Evolutionary conservation across 2,329 filamentous ascomycete genomes (phyloP).

Genomic region (Neonectria hederae): DNA sequence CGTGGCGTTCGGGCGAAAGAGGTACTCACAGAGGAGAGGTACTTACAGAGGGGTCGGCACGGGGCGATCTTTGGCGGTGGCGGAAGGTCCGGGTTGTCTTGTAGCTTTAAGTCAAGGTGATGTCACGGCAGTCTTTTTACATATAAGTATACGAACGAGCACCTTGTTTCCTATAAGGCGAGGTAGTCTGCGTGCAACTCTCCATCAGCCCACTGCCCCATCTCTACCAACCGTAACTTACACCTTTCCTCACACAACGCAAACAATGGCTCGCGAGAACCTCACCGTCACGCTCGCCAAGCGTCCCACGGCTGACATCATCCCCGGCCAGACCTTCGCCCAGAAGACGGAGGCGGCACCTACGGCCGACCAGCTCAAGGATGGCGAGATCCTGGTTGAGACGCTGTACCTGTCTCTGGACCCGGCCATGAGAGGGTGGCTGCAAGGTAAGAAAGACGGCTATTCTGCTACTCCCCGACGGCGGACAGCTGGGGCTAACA

Average conservation of each 20-base stretch:
- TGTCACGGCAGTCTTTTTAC: not conserved
- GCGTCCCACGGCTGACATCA: conserved; percentile 67
- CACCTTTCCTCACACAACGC: not conserved
- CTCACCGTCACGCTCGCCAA: conserved; percentile 68
- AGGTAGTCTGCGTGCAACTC: not conserved
- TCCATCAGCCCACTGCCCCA: not conserved
- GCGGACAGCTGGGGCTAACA: conserved; percentile 12
- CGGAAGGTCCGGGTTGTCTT: not conserved
- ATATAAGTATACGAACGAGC: no score
- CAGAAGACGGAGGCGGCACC: conserved; percentile 61
- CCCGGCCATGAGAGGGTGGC: conserved; percentile 80
- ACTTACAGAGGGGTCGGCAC: not conserved
- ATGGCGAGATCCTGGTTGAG: conserved; percentile 71
- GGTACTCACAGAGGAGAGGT: no score
- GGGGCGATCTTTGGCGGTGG: not conserved
- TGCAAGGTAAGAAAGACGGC: conserved; percentile 64
- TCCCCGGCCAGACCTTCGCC: conserved; percentile 73
- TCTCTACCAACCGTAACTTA: not conserved
- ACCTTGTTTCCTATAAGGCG: not conserved
- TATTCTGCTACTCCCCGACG: no score
- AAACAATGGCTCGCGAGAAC: conserved; percentile 55
- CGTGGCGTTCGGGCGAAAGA: not conserved
- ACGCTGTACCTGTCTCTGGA: conserved; percentile 74
- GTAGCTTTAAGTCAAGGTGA: not conserved
- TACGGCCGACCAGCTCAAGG: conserved; percentile 62